Evolutionary conservation across 306 rosid species (phyloP).

Genomic region (Betula pendula): DNA sequence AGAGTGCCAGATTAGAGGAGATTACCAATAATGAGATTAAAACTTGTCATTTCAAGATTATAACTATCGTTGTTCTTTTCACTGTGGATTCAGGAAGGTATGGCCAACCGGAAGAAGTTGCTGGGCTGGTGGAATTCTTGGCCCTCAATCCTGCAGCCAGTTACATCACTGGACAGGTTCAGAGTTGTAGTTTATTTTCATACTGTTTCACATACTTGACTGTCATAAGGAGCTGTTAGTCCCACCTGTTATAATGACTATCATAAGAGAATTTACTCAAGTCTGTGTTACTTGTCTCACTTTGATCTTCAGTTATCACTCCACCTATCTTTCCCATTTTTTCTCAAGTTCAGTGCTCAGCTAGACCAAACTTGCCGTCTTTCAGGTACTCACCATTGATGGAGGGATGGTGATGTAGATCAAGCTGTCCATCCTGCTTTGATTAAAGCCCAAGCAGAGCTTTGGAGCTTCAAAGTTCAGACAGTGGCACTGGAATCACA

Average conservation of each 20-base stretch:
- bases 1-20: slow-evolving; percentile 6
- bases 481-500: slow-evolving; percentile 23
- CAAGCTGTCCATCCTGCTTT: background rate
- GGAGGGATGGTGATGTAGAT: slow-evolving; percentile 95
- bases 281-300: background rate
- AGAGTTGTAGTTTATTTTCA: background rate
- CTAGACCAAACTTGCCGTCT: slow-evolving; percentile 14
- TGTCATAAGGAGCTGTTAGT: too few relatives aligned
- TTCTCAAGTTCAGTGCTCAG: background rate
- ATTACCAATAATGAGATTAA: slow-evolving; percentile 6
- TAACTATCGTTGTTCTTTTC: slow-evolving; percentile 20
- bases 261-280: too few relatives aligned
- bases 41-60: slow-evolving; percentile 12
- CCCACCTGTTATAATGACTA: too few relatives aligned
- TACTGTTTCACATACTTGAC: background rate
- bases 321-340: background rate
- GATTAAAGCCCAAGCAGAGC: slow-evolving; percentile 11
- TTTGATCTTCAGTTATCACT: background rate
- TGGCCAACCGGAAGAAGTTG: slow-evolving; percentile 96
- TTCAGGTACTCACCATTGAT: slow-evolving; percentile 85
- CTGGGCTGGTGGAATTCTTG: slow-evolving; percentile 94
- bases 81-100: slow-evolving; percentile 67
- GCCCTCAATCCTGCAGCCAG: slow-evolving; percentile 87
- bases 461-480: slow-evolving; percentile 6
- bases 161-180: slow-evolving; percentile 95